Percentiles rank a stretch among this genome's conserved stretches.
These are phyloP conservation scores for Ephemerocybe angulata DNA, from an alignment of 768 basidiomycete species.

Conservation along the genomic window DNA sequence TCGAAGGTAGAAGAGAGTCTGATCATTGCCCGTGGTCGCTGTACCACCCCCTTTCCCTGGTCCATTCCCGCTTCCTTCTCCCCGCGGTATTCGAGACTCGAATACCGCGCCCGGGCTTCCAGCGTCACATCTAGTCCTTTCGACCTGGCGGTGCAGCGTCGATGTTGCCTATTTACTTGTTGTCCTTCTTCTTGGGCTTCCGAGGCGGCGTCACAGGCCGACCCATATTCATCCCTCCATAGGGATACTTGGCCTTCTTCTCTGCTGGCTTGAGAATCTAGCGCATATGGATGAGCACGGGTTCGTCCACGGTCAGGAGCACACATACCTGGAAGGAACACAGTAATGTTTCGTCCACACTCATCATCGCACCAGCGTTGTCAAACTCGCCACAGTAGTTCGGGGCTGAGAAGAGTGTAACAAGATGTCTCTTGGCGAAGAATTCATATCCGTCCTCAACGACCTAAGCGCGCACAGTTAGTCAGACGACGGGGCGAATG, in stretches of 20 bases:
- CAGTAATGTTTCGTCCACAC: slow-evolving; percentile 93
- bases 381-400: slow-evolving; percentile 97
- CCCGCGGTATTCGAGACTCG: background rate
- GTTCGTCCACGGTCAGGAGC: background rate
- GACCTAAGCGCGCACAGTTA: slow-evolving; percentile 49
- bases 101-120: background rate
- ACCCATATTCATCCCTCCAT: slow-evolving; percentile 82
- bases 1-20: slow-evolving; percentile 1
- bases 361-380: slow-evolving; percentile 99
- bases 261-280: slow-evolving; percentile 99
- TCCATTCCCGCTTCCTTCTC: background rate
- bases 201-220: slow-evolving; percentile 93
- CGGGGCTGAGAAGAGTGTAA: slow-evolving; percentile 95
- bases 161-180: slow-evolving; percentile 37
- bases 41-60: background rate
- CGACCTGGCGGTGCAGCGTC: background rate
- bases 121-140: slow-evolving; percentile 2
- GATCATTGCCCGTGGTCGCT: background rate
- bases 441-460: slow-evolving; percentile 99
- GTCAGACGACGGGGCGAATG: background rate
- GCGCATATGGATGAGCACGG: slow-evolving; percentile 2
- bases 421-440: slow-evolving; percentile 95
- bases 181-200: slow-evolving; percentile 96
- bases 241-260: slow-evolving; percentile 94
- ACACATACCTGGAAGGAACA: slow-evolving; percentile 91